Conservation (phyloP, 2,329 filamentous ascomycete genomes). For the Paecilomyces formosus region DNA sequence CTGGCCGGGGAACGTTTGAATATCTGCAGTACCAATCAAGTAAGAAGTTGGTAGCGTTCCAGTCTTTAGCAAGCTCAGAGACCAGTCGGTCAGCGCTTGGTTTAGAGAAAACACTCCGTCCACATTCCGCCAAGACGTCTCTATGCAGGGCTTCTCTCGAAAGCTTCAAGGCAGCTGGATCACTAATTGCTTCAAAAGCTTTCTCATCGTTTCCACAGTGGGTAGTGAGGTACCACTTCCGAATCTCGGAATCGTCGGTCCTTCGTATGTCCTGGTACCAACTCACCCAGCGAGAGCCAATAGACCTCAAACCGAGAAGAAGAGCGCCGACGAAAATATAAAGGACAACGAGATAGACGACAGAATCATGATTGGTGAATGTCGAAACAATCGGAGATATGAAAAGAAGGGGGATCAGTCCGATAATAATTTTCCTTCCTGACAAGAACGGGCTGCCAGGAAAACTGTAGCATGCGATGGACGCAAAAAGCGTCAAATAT, state of each 20-base stretch:
- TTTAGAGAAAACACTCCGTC: conserved; percentile 36
- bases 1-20: conserved; percentile 41
- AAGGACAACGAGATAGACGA: conserved; percentile 50
- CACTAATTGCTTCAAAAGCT: conserved; percentile 38
- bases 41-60: conserved; percentile 47
- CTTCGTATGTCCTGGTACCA: conserved; percentile 42
- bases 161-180: conserved; percentile 42
- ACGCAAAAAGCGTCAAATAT: conserved; percentile 52
- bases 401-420: conserved; percentile 49
- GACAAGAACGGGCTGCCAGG: conserved; percentile 49
- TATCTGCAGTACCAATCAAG: conserved; percentile 47
- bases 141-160: conserved; percentile 39
- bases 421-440: conserved; percentile 50
- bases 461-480: conserved; percentile 47
- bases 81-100: conserved; percentile 41
- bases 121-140: conserved; percentile 39
- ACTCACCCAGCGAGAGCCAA: conserved; percentile 52
- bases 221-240: conserved; percentile 30
- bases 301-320: conserved; percentile 45
- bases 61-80: conserved; percentile 44
- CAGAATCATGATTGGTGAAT: conserved; percentile 46
- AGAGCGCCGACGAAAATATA: conserved; percentile 47
- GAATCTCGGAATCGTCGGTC: conserved; percentile 31
- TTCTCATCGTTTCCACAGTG: conserved; percentile 28
- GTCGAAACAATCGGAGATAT: conserved; percentile 51